A percentile compares a stretch with the other conserved stretches of the same genome.
These are phyloP conservation scores for Uncinocarpus reesii DNA, from an alignment of 2,329 filamentous ascomycete genomes.

Conservation along the genomic window DNA sequence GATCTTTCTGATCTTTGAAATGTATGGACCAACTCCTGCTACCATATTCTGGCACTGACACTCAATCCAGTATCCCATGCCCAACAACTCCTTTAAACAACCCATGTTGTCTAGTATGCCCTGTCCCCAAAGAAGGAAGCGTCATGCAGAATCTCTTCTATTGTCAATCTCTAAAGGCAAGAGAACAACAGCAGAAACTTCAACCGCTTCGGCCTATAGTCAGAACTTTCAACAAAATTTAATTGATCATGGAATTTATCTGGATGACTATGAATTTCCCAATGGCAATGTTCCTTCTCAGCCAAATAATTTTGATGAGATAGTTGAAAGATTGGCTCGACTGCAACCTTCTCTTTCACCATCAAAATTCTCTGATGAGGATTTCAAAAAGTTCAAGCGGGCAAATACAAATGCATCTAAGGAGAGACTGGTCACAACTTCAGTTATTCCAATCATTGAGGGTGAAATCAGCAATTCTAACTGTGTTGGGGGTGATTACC, in stretches of 20 bases:
- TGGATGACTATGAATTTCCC: conserved; percentile 20
- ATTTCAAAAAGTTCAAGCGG: conserved; percentile 24
- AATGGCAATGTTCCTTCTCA: conserved; percentile 20
- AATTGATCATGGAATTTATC: conserved; percentile 28
- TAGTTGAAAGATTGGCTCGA: conserved; percentile 22
- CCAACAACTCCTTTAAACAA: not conserved
- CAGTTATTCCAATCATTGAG: conserved; percentile 26
- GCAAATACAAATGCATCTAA: conserved; percentile 24
- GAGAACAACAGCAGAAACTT: not conserved
- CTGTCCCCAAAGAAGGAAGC: conserved; percentile 2
- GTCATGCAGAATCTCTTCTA: conserved; percentile 4
- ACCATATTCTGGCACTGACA: not conserved
- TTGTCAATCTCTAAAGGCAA: not conserved
- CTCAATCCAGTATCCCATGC: not conserved
- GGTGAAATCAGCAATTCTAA: conserved; percentile 17
- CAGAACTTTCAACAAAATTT: conserved; percentile 31
- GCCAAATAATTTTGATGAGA: conserved; percentile 28
- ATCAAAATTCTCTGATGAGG: conserved; percentile 26
- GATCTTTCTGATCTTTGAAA: conserved; percentile 16
- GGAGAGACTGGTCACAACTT: conserved; percentile 26
- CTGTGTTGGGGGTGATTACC: conserved; percentile 20
- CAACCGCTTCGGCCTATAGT: conserved; percentile 22
- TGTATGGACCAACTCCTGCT: conserved; percentile 13
- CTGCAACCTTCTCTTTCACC: conserved; percentile 30
- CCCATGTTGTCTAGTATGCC: not conserved